phyloP scores from a whole-genome alignment of 768 basidiomycete species.

The Hygrophoropsis aurantiaca region DNA sequence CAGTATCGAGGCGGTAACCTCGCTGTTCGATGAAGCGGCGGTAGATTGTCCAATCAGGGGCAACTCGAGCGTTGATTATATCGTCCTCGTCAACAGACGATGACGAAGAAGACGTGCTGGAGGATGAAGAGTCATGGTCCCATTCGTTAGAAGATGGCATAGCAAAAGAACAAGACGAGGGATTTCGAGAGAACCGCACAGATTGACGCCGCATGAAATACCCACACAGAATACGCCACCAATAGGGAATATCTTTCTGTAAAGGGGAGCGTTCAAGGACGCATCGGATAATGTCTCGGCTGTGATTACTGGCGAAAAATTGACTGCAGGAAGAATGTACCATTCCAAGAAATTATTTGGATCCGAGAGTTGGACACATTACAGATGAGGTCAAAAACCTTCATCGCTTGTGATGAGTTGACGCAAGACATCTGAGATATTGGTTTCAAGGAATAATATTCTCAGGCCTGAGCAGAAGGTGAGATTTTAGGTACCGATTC shows the following conservation, averaged over 20 bases:
- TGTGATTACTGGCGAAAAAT: not conserved
- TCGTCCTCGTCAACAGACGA: conserved; percentile 51
- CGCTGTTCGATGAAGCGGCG: conserved; percentile 42
- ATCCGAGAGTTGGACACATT: conserved; percentile 1
- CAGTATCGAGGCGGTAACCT: conserved; percentile 69
- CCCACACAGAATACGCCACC: conserved; percentile 1
- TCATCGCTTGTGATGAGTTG: not conserved
- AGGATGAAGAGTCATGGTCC: conserved; percentile 22
- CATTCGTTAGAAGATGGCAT: conserved; percentile 68
- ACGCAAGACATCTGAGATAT: not conserved
- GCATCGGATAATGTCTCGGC: too few relatives aligned
- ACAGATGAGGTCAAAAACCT: not conserved
- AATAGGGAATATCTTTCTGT: conserved; percentile 6
- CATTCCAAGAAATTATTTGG: not conserved
- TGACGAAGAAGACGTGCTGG: conserved; percentile 46
- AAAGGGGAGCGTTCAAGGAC: not conserved
- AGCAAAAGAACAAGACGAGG: conserved; percentile 46
- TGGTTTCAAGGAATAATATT: conserved; percentile 6
- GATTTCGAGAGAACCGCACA: not conserved
- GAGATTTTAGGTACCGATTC: conserved; percentile 6
- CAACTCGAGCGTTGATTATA: conserved; percentile 56
- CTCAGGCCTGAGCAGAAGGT: conserved; percentile 5
- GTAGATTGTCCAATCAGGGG: conserved; percentile 64
- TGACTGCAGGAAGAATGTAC: conserved; percentile 2
- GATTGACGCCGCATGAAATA: conserved; percentile 12